These are phyloP conservation scores for Artemisia argyi DNA, from an alignment of 129 eudicot species.

Conservation along the genomic window DNA sequence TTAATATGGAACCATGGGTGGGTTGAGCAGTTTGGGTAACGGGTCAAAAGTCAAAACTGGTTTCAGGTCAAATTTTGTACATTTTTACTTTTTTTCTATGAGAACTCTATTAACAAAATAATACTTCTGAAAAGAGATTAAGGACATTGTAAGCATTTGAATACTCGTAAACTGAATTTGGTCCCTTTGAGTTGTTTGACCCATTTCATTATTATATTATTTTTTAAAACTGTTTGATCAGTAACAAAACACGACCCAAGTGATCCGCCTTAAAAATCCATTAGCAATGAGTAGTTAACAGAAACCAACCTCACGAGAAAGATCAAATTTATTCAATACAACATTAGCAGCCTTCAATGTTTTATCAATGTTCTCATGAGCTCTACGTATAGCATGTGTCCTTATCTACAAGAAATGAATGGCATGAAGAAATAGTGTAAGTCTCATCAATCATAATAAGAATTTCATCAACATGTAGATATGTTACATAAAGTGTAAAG, in stretches of 20 bases:
- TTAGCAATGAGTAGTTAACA: conserved; percentile 9
- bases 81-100: background rate
- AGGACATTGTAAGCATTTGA: conserved; percentile 4
- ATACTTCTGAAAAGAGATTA: background rate
- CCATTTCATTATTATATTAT: background rate
- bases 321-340: conserved; percentile 74
- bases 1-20: background rate
- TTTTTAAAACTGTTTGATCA: background rate
- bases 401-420: conserved; percentile 51
- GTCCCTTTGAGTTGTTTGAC: conserved; percentile 1
- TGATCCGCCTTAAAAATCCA: conserved; percentile 1
- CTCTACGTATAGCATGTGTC: conserved; percentile 90
- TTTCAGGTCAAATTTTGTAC: background rate
- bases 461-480: too few relatives aligned
- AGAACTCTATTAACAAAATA: background rate
- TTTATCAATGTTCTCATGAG: conserved; percentile 93
- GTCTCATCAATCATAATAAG: background rate
- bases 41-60: background rate
- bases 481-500: too few relatives aligned
- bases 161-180: background rate
- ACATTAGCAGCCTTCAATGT: conserved; percentile 94
- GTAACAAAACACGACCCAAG: too few relatives aligned
- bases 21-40: background rate
- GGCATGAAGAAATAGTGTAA: background rate
- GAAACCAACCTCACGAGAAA: conserved; percentile 73